phyloP scores from a whole-genome alignment of 768 basidiomycete genomes.

The Melanogaster broomeanus region DNA sequence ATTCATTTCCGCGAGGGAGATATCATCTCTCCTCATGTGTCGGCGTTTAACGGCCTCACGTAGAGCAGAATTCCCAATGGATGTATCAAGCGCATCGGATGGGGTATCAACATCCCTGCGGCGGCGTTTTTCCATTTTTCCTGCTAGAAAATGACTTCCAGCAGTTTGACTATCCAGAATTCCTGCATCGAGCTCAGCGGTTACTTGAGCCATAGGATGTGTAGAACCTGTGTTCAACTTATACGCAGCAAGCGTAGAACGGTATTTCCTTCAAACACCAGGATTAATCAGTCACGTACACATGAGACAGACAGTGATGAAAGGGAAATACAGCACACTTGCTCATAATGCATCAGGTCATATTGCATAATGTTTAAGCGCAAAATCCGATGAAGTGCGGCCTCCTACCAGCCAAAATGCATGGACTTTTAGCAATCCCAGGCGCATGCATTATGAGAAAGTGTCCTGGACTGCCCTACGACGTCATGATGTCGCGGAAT shows the following conservation, averaged over 20 bases:
- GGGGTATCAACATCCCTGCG: background rate
- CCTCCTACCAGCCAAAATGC: no score
- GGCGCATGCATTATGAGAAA: no score
- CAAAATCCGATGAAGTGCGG: no score
- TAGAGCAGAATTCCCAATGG: background rate
- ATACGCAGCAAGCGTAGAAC: slow-evolving; percentile 43
- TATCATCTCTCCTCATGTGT: slow-evolving; percentile 29
- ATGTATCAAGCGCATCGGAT: background rate
- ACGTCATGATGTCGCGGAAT: background rate
- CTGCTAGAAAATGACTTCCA: background rate
- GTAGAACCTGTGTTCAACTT: slow-evolving; percentile 44
- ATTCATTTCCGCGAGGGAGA: slow-evolving; percentile 38
- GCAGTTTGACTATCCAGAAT: background rate
- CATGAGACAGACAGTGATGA: background rate
- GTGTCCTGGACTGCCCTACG: no score
- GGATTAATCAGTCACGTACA: background rate
- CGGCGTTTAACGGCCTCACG: slow-evolving; percentile 2
- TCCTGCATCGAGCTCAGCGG: slow-evolving; percentile 4
- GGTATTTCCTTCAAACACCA: slow-evolving; percentile 40
- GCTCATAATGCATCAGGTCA: no score
- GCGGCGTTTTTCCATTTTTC: slow-evolving; percentile 9
- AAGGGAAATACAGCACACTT: no score
- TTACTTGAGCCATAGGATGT: slow-evolving; percentile 33
- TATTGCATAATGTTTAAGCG: no score
- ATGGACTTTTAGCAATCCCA: no score